These are phyloP conservation scores for Amborella trichopoda DNA, from an alignment of 164 flowering plant genomes.

Conservation along the genomic window DNA sequence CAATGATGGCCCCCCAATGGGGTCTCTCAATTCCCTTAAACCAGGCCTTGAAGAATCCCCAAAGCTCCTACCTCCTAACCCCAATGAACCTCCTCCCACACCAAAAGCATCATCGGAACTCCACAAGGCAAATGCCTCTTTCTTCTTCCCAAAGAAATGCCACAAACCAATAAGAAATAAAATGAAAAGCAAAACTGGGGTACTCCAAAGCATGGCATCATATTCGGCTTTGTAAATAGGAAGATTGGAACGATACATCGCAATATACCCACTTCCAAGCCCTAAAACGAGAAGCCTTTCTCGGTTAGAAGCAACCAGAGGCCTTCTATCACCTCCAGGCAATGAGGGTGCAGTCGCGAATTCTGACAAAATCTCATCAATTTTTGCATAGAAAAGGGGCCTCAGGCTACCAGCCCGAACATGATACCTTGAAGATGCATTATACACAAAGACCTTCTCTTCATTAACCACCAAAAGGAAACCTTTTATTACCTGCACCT, in stretches of 20 bases:
- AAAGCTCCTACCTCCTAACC: constrained; percentile 44
- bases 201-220: constrained; percentile 70
- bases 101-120: constrained; percentile 80
- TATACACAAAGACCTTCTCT: constrained; percentile 68
- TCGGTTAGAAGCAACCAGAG: constrained; percentile 59
- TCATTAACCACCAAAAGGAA: constrained; percentile 51
- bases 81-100: constrained; percentile 42
- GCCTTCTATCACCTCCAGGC: constrained; percentile 21
- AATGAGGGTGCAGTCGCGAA: constrained; percentile 32
- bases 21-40: constrained; percentile 51
- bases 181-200: constrained; percentile 74
- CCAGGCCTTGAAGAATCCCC: constrained; percentile 57
- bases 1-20: constrained; percentile 51
- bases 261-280: constrained; percentile 74
- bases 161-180: constrained; percentile 75
- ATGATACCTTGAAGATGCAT: constrained; percentile 76
- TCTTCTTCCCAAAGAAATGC: constrained; percentile 90
- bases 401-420: constrained; percentile 59
- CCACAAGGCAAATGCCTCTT: constrained; percentile 82
- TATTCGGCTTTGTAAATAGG: constrained; percentile 63
- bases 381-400: constrained; percentile 48
- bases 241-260: constrained; percentile 74
- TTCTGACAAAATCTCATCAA: constrained; percentile 63
- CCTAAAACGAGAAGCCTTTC: constrained; percentile 76
- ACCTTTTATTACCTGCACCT: constrained; percentile 70